Percentiles rank a stretch among this genome's conserved stretches.
Conservation (phyloP, 331 rosid genomes). For the Pyracantha coccinea region DNA sequence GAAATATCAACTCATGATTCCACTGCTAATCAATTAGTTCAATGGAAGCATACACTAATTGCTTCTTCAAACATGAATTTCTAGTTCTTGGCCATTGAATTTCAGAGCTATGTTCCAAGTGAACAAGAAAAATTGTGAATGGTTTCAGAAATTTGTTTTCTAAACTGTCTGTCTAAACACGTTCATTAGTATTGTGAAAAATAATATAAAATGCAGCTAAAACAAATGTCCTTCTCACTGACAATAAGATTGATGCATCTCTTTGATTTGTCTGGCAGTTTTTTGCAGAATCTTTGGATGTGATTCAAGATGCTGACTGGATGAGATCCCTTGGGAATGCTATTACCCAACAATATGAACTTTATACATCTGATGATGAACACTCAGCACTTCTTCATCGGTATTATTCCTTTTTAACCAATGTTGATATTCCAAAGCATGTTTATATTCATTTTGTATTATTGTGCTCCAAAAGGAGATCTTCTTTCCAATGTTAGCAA, state of each 20-base stretch:
- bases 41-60: background rate
- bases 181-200: background rate
- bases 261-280: conserved; percentile 54
- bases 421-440: background rate
- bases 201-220: background rate
- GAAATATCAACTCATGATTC: background rate
- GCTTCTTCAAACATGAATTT: background rate
- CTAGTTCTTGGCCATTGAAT: background rate
- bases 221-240: background rate
- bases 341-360: conserved; percentile 85
- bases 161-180: background rate
- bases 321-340: conserved; percentile 84
- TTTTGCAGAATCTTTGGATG: conserved; percentile 95
- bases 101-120: background rate
- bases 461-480: background rate
- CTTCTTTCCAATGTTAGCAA: background rate
- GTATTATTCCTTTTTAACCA: conserved; percentile 38
- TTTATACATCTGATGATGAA: conserved; percentile 78
- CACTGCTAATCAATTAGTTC: background rate
- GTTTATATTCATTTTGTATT: background rate
- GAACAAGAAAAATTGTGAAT: background rate
- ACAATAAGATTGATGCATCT: conserved; percentile 16
- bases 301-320: conserved; percentile 86
- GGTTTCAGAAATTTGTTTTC: background rate
- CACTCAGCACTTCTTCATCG: conserved; percentile 94